Evolutionary conservation across 2,329 filamentous ascomycete species (phyloP).

Genomic region (Aspergillus flavus): DNA sequence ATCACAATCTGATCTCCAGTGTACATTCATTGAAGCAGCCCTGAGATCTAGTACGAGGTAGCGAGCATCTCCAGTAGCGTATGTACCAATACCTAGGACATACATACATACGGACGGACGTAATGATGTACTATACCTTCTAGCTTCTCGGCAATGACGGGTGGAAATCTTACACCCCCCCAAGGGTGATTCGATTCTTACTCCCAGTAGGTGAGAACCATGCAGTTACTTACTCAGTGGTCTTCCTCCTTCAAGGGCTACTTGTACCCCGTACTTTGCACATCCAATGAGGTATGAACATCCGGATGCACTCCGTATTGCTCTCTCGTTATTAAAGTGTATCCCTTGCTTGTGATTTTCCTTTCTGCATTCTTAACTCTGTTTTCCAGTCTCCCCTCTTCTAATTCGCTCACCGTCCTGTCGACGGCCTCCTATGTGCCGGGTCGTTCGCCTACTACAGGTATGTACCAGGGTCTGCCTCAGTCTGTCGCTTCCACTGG

Average conservation of each 20-base stretch:
- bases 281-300: neutral
- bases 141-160: neutral
- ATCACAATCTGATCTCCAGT: neutral
- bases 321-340: neutral
- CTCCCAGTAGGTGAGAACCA: neutral
- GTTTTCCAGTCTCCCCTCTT: neutral
- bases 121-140: neutral
- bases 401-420: neutral
- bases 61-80: neutral
- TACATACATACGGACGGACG: neutral
- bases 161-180: neutral
- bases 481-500: neutral
- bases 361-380: slow-evolving; percentile 3
- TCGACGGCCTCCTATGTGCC: neutral
- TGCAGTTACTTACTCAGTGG: neutral
- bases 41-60: neutral
- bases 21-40: neutral
- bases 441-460: neutral
- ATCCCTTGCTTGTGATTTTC: slow-evolving; percentile 2
- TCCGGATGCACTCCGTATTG: neutral
- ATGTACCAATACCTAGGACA: neutral
- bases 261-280: neutral
- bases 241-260: neutral
- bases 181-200: neutral
- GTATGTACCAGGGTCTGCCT: slow-evolving; percentile 1